Conservation (phyloP, 192 early-diverging fungal genomes). For the Neocallimastix lanati region DNA sequence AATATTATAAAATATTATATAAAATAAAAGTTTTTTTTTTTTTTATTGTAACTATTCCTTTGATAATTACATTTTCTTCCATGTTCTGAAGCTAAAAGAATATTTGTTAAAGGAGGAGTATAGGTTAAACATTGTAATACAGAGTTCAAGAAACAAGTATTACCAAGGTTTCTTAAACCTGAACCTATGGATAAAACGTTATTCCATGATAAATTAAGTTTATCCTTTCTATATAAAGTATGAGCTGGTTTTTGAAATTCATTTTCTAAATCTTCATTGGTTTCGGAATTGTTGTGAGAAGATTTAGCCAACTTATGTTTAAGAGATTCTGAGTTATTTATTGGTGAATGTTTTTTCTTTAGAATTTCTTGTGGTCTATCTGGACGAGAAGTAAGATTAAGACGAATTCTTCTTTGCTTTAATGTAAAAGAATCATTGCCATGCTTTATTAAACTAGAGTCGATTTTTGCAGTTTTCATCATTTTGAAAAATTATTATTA, state of each 20-base stretch:
- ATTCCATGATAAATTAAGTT: slow-evolving; percentile 32
- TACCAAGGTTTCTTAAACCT: slow-evolving; percentile 50
- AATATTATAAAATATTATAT: too few relatives aligned
- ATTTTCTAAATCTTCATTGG: slow-evolving; percentile 6
- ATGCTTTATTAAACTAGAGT: neutral
- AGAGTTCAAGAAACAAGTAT: slow-evolving; percentile 65
- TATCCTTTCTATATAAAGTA: slow-evolving; percentile 34
- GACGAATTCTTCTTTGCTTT: slow-evolving; percentile 27
- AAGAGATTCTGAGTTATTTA: slow-evolving; percentile 18
- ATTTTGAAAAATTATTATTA: too few relatives aligned
- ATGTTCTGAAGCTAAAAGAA: slow-evolving; percentile 39
- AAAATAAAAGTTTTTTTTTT: too few relatives aligned
- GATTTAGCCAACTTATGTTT: neutral
- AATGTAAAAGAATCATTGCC: neutral
- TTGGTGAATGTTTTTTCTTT: slow-evolving; percentile 39
- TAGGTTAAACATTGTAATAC: slow-evolving; percentile 60
- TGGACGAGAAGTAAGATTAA: slow-evolving; percentile 28
- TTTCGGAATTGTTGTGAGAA: neutral
- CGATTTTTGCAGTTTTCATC: neutral
- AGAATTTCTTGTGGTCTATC: slow-evolving; percentile 41
- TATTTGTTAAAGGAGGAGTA: slow-evolving; percentile 52
- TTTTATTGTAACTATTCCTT: too few relatives aligned
- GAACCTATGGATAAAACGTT: slow-evolving; percentile 35
- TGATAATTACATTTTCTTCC: slow-evolving; percentile 38
- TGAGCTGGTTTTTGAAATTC: slow-evolving; percentile 39